phyloP scores from a whole-genome alignment of 305 asterid species.

The Fraxinus baroniana region DNA sequence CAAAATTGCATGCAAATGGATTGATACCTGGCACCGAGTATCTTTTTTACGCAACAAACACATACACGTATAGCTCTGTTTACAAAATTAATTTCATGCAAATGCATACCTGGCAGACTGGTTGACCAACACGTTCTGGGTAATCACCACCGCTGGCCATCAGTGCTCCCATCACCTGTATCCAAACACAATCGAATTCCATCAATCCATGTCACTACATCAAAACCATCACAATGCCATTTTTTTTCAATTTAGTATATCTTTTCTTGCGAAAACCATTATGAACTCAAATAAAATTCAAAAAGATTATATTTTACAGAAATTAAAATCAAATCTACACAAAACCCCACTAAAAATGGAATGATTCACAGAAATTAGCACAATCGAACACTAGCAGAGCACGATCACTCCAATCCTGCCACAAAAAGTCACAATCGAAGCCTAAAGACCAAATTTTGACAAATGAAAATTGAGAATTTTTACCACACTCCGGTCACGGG shows the following conservation, averaged over 20 bases:
- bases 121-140: constrained; percentile 87
- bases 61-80: neutral
- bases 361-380: neutral
- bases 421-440: constrained; percentile 13
- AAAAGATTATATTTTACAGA: constrained; percentile 11
- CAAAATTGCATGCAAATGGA: neutral
- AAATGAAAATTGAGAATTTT: constrained; percentile 7
- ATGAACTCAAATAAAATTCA: constrained; percentile 10
- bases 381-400: constrained; percentile 16
- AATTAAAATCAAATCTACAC: constrained; percentile 29
- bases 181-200: constrained; percentile 1
- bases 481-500: constrained; percentile 73
- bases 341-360: constrained; percentile 12
- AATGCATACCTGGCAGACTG: constrained; percentile 80
- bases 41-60: neutral
- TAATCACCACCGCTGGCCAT: constrained; percentile 63
- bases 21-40: neutral
- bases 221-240: constrained; percentile 9
- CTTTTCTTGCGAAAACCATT: constrained; percentile 2
- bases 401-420: constrained; percentile 37
- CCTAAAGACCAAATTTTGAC: constrained; percentile 1
- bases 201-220: constrained; percentile 20
- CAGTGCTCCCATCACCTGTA: constrained; percentile 69
- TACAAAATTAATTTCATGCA: constrained; percentile 12
- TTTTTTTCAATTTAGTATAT: neutral